Percentiles rank a stretch among this genome's conserved stretches.
Conservation (phyloP, 257 asterid genomes). For the Gentiana dahurica region DNA sequence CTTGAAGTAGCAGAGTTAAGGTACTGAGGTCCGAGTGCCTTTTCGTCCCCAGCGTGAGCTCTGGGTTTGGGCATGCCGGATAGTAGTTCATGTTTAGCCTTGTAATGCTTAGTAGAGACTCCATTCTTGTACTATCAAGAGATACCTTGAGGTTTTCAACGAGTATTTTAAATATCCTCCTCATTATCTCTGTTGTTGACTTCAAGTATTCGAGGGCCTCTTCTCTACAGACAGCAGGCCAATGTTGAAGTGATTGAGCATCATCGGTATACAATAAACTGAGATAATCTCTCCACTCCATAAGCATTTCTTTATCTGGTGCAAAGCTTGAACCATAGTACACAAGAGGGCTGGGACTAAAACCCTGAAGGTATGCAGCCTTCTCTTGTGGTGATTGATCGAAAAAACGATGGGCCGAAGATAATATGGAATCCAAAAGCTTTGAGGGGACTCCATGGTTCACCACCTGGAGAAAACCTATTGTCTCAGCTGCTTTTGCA, state of each 20-base stretch:
- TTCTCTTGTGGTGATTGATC: constrained; percentile 15
- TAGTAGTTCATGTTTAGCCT: constrained; percentile 24
- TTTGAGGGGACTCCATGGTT: constrained; percentile 23
- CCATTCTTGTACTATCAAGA: constrained; percentile 15
- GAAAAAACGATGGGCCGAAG: constrained; percentile 16
- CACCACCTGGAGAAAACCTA: constrained; percentile 25
- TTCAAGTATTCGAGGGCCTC: too few species aligned
- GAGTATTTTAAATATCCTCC: too few species aligned
- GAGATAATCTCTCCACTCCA: constrained; percentile 34
- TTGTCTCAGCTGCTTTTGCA: constrained; percentile 17
- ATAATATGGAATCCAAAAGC: constrained; percentile 16
- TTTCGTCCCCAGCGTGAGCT: constrained; percentile 30
- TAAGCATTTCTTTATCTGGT: constrained; percentile 22
- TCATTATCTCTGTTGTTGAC: too few species aligned
- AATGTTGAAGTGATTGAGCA: constrained; percentile 21
- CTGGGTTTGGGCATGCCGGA: constrained; percentile 31
- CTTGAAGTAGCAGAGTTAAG: constrained; percentile 29
- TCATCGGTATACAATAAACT: constrained; percentile 24
- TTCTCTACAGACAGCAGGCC: constrained; percentile 23
- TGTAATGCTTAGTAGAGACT: constrained; percentile 20
- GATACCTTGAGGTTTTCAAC: neutral
- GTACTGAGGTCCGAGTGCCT: constrained; percentile 28
- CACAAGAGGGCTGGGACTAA: constrained; percentile 17
- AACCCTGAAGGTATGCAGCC: constrained; percentile 17
- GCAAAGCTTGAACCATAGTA: constrained; percentile 25